These are phyloP conservation scores for Colletotrichum eremochloae DNA, from an alignment of 2,329 filamentous ascomycete species.

Conservation along the genomic window DNA sequence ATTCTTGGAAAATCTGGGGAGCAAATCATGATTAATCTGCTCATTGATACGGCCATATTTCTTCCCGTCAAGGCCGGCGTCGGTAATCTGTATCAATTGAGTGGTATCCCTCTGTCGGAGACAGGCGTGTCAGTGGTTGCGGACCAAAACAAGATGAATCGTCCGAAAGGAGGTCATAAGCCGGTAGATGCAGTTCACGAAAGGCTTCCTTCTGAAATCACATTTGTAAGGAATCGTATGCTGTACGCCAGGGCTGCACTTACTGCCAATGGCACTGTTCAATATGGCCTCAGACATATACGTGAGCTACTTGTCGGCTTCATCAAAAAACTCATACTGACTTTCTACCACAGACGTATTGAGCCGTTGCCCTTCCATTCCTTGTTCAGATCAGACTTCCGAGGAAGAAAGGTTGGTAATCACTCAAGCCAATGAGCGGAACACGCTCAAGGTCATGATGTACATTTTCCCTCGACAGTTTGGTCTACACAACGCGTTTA, in stretches of 20 bases:
- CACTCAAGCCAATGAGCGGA: conserved; percentile 54
- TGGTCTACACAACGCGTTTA: conserved; percentile 92
- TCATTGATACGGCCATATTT: conserved; percentile 85
- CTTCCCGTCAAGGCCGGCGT: conserved; percentile 68
- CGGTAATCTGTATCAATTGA: conserved; percentile 82
- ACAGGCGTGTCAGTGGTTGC: conserved; percentile 6
- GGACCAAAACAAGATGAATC: not conserved
- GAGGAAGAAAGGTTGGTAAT: not conserved
- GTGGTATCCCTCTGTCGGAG: conserved; percentile 70
- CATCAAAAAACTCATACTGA: not conserved
- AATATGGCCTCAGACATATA: conserved; percentile 83
- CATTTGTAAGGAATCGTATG: conserved; percentile 85
- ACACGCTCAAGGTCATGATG: conserved; percentile 82
- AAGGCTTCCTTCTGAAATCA: conserved; percentile 69
- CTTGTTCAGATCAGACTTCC: not conserved
- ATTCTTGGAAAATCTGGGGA: conserved; percentile 83
- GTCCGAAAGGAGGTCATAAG: conserved; percentile 24
- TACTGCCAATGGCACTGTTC: conserved; percentile 75
- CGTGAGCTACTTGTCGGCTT: conserved; percentile 68
- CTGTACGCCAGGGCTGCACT: conserved; percentile 84
- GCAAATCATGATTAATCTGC: conserved; percentile 80
- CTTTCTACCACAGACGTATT: conserved; percentile 75
- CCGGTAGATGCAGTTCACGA: conserved; percentile 3
- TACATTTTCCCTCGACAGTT: conserved; percentile 96
- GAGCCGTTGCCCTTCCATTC: conserved; percentile 70